Conservation (phyloP, 1,284 basidiomycete genomes). For the Cystobasidium slooffiae region DNA sequence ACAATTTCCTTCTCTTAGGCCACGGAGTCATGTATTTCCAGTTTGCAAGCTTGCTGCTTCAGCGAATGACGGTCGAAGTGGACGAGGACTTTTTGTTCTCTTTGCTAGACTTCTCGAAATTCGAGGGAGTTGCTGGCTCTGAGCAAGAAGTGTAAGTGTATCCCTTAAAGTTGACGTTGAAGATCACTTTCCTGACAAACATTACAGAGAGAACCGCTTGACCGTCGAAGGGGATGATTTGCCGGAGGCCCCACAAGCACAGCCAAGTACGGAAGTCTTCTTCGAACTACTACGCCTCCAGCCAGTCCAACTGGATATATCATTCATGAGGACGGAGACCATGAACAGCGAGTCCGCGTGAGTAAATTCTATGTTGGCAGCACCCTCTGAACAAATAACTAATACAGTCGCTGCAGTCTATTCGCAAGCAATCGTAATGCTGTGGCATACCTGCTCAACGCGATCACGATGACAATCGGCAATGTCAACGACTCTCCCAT, state of each 20-base stretch:
- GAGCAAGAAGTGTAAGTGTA: slow-evolving; percentile 78
- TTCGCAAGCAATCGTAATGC: slow-evolving; percentile 68
- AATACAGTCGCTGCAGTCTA: slow-evolving; percentile 20
- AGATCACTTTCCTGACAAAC: background rate
- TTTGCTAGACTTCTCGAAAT: slow-evolving; percentile 86
- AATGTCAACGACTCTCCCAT: slow-evolving; percentile 98
- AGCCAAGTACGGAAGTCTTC: slow-evolving; percentile 79
- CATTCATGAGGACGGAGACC: slow-evolving; percentile 95
- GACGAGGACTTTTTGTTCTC: slow-evolving; percentile 97
- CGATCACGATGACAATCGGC: slow-evolving; percentile 93
- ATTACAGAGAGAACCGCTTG: slow-evolving; percentile 10
- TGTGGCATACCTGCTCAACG: slow-evolving; percentile 89
- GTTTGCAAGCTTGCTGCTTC: slow-evolving; percentile 91
- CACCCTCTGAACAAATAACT: background rate
- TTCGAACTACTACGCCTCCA: slow-evolving; percentile 98
- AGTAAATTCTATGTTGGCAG: slow-evolving; percentile 52
- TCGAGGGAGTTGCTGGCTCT: slow-evolving; percentile 61
- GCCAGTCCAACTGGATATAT: slow-evolving; percentile 87
- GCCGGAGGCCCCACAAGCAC: slow-evolving; percentile 72
- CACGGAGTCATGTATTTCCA: slow-evolving; percentile 97
- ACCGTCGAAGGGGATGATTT: slow-evolving; percentile 63
- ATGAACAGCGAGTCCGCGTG: slow-evolving; percentile 92
- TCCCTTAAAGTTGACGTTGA: slow-evolving; percentile 60
- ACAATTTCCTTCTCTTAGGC: slow-evolving; percentile 61
- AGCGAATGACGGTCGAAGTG: slow-evolving; percentile 91